A percentile compares a stretch with the other conserved stretches of the same genome.
Conservation (phyloP, 176 grass and related monocot genomes). For the Carex kokanica region DNA sequence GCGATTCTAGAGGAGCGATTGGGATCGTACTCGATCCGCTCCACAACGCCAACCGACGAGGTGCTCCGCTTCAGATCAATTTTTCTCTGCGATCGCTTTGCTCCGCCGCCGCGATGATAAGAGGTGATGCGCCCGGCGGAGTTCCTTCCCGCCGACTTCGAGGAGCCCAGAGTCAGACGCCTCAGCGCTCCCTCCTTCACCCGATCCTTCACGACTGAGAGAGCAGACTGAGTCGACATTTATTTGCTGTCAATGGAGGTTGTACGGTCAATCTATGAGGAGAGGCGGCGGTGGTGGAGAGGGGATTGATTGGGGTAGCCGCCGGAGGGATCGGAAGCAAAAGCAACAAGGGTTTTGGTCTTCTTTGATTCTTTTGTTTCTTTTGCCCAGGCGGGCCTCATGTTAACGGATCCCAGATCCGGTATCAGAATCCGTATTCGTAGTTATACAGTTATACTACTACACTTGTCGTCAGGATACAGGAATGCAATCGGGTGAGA, state of each 20-base stretch:
- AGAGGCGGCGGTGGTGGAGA: neutral
- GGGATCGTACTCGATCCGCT: conserved; percentile 31
- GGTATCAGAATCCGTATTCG: neutral
- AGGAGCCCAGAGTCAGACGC: conserved; percentile 16
- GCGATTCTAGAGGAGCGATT: conserved; percentile 34
- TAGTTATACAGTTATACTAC: too few relatives aligned
- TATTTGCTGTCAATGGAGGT: neutral
- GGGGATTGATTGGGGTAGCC: neutral
- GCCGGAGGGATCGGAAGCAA: neutral
- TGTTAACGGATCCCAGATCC: neutral
- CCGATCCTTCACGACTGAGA: neutral
- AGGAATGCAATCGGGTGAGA: too few relatives aligned
- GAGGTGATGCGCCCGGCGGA: conserved; percentile 14
- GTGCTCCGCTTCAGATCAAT: conserved; percentile 35
- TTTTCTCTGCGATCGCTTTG: conserved; percentile 32
- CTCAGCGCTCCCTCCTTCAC: conserved; percentile 15
- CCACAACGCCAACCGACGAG: conserved; percentile 20
- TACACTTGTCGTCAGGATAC: neutral
- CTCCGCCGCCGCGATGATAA: conserved; percentile 32
- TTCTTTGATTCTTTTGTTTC: neutral
- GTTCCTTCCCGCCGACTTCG: conserved; percentile 30
- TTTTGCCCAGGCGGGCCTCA: neutral
- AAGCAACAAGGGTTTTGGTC: conserved; percentile 1
- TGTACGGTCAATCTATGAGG: neutral
- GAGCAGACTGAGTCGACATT: conserved; percentile 1